Conservation (phyloP, 148 eudicot genomes). For the Cornus suecica region DNA sequence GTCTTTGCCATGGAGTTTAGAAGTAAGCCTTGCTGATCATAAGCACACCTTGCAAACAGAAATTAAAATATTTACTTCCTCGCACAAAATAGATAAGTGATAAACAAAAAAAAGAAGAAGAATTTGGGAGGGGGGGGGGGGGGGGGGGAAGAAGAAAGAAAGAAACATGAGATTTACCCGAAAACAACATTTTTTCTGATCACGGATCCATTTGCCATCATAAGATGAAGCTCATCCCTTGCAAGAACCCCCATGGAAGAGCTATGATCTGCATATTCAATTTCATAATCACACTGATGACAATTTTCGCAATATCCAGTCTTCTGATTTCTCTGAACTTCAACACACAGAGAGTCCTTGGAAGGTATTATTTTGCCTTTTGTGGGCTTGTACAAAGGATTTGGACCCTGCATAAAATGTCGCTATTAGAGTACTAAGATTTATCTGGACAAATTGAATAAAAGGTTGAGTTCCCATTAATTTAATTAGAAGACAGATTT, state of each 20-base stretch:
- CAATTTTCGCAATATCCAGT: slow-evolving; percentile 31
- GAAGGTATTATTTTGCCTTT: slow-evolving; percentile 36
- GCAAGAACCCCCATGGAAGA: slow-evolving; percentile 65
- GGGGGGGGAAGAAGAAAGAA: not conserved
- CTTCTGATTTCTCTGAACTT: slow-evolving; percentile 39
- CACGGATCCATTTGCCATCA: slow-evolving; percentile 38
- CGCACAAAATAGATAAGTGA: not conserved
- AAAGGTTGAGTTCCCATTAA: not conserved
- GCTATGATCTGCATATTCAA: slow-evolving; percentile 66
- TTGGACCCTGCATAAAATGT: slow-evolving; percentile 47
- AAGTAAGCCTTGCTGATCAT: slow-evolving; percentile 67
- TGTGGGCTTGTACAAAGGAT: slow-evolving; percentile 57
- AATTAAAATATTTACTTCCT: not conserved
- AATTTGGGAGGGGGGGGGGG: too few species aligned
- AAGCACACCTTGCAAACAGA: slow-evolving; percentile 46
- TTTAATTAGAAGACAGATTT: not conserved
- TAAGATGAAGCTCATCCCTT: slow-evolving; percentile 47
- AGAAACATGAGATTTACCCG: slow-evolving; percentile 26
- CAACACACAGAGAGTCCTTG: slow-evolving; percentile 41
- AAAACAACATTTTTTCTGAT: slow-evolving; percentile 40
- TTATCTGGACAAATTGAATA: not conserved
- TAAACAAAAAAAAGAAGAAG: too few species aligned
- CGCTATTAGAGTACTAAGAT: not conserved
- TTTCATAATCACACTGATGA: slow-evolving; percentile 62
- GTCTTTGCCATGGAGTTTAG: slow-evolving; percentile 45